Base-by-base conservation (phyloP, 2,329 filamentous ascomycete genomes). In the Coniella lustricola region DNA sequence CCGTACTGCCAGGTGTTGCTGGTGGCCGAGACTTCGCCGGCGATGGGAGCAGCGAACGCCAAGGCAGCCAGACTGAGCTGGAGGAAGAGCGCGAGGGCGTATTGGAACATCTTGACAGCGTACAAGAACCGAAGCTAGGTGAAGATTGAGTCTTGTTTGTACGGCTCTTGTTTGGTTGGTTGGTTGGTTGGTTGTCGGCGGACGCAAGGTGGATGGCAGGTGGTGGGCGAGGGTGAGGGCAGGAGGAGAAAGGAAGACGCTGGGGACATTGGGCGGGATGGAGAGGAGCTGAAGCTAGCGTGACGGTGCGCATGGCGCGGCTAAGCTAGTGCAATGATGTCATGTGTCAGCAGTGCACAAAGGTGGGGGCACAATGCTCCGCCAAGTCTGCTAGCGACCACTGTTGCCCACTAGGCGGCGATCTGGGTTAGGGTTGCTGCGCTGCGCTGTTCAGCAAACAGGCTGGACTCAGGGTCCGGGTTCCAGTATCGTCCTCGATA, bases 1-100 rank as follows among this genome's bases (percentile, higher is more conserved):
- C 79, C 79, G 41, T 78, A 81, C 48, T 79, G 73, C 74, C 75
- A 79, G 9, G 73, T 63, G 55, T 74, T 68, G 29, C 62, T 64
- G 7, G 66, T 62, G 13, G 62, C 64, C 8, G 70, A 55, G 31
- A 69, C 63, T 7, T 64, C 64, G 36, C 65, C 61, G 13, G 59
- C 60, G 31, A 72, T 50, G 42, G 73, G 72, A 2, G 75, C 75
- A 18, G 75, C 77, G 48, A 71, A 64, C 40, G 73, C 68, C 48
- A 77, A 61, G 36, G 69, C 62, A 44, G 76, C 67, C 56, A 76
- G 68, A 57, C 67, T 73, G 55, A 79, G 70, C 64, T 79, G 75
- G 51, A 81, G 66, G 54, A 80, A 57, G 56, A 75, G 54, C 56
- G 37, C 51, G 18, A 66, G 60, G 54, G 73, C 55, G 56, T 61